Percentiles rank a stretch among this genome's conserved stretches.
Conservation (phyloP, 192 early-diverging fungal genomes). For the Physocladia obscura region DNA sequence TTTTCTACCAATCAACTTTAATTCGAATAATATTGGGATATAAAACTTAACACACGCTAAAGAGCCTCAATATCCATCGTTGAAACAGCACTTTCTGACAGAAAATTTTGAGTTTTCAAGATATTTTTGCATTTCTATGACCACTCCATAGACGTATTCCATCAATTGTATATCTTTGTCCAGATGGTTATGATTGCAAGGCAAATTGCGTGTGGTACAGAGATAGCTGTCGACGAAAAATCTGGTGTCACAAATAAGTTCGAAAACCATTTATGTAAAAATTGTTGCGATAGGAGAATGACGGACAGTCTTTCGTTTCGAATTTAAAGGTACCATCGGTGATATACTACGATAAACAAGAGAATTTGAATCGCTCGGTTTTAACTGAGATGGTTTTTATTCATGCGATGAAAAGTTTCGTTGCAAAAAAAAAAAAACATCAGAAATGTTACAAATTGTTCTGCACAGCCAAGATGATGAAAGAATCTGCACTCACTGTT, state of each 20-base stretch:
- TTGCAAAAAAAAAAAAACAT: background rate
- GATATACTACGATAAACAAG: conserved; percentile 50
- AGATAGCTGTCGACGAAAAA: conserved; percentile 55
- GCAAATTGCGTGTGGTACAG: conserved; percentile 68
- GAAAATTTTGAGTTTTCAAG: too few relatives aligned
- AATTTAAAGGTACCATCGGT: conserved; percentile 34
- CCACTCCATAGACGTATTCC: background rate
- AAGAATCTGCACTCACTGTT: too few relatives aligned
- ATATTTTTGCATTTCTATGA: too few relatives aligned
- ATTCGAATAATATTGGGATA: too few relatives aligned
- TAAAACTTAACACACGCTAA: conserved; percentile 73
- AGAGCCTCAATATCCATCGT: conserved; percentile 70
- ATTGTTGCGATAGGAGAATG: conserved; percentile 71
- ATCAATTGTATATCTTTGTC: background rate
- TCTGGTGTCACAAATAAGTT: conserved; percentile 65
- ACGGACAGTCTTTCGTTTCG: conserved; percentile 50
- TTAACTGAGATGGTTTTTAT: conserved; percentile 64
- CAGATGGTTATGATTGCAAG: conserved; percentile 73
- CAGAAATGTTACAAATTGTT: too few relatives aligned
- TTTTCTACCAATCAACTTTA: too few relatives aligned
- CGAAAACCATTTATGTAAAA: conserved; percentile 67
- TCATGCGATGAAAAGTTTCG: conserved; percentile 74
- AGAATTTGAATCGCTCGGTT: too few relatives aligned
- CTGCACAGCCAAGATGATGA: too few relatives aligned
- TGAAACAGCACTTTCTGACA: too few relatives aligned